Evolutionary conservation across 2,329 filamentous ascomycete species (phyloP).

Genomic region (Graphilbum sp.): DNA sequence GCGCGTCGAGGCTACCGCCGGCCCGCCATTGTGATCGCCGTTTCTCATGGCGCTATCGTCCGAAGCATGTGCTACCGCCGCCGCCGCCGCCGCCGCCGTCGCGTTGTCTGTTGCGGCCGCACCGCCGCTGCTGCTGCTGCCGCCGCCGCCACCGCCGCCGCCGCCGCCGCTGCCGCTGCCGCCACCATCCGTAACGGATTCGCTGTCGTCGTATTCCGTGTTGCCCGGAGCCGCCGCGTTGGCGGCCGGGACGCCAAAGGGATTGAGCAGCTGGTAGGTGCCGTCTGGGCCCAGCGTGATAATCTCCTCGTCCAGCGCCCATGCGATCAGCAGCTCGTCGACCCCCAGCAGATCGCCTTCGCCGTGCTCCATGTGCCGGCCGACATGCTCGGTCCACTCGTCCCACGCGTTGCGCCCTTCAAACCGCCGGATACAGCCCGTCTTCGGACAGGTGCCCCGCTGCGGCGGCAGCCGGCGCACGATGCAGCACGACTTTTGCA

Average conservation of each 20-base stretch:
- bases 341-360: constrained; percentile 41
- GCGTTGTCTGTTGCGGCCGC: too few relatives aligned
- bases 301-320: constrained; percentile 47
- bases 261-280: constrained; percentile 36
- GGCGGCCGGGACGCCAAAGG: constrained; percentile 18
- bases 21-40: too few relatives aligned
- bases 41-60: too few relatives aligned
- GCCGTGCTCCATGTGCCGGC: constrained; percentile 69
- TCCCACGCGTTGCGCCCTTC: constrained; percentile 66
- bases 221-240: background rate
- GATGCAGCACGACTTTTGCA: constrained; percentile 60
- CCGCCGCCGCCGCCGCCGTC: too few relatives aligned
- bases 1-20: too few relatives aligned
- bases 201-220: background rate
- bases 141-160: too few relatives aligned
- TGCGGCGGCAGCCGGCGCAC: constrained; percentile 53
- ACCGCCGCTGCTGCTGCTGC: background rate
- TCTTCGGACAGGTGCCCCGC: constrained; percentile 51
- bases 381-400: constrained; percentile 82
- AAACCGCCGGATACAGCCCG: constrained; percentile 57
- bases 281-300: constrained; percentile 40
- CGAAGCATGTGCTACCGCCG: too few relatives aligned
- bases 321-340: constrained; percentile 39
- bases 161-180: background rate
- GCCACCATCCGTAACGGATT: background rate